phyloP scores from a whole-genome alignment of 192 early-diverging fungal genomes.

The Ambispora gerdemannii region DNA sequence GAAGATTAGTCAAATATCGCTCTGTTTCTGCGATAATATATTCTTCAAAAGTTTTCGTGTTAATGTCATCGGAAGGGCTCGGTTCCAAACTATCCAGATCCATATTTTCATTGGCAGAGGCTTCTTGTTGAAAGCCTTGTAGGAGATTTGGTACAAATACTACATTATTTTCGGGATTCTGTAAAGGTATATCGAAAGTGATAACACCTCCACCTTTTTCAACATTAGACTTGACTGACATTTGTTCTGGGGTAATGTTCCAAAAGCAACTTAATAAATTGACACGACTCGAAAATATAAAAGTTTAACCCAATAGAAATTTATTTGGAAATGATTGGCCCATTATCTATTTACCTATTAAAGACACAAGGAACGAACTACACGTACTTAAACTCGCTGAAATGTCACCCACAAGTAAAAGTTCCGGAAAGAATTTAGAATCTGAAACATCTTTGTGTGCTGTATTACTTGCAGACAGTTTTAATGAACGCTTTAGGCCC shows the following conservation, averaged over 20 bases:
- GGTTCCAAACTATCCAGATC: neutral
- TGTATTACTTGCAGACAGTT: constrained; percentile 89
- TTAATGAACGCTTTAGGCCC: constrained; percentile 84
- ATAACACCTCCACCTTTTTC: no score
- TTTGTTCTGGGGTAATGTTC: no score
- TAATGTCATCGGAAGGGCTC: neutral
- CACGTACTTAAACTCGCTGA: no score
- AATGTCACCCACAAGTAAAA: neutral
- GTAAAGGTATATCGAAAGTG: neutral
- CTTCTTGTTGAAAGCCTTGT: neutral
- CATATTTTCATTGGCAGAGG: neutral
- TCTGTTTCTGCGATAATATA: neutral
- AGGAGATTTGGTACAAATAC: neutral
- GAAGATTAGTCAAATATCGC: neutral
- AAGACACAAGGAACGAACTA: no score
- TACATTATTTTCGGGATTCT: neutral
- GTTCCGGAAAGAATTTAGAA: constrained; percentile 33
- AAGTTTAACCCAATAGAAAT: no score
- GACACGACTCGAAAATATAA: no score
- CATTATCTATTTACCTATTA: no score
- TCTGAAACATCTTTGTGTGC: constrained; percentile 77
- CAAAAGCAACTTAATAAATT: no score
- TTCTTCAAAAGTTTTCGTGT: neutral
- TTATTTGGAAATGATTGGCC: no score
- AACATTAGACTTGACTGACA: no score